phyloP scores from a whole-genome alignment of 1,284 basidiomycete genomes.

The Naganishia liquefaciens region DNA sequence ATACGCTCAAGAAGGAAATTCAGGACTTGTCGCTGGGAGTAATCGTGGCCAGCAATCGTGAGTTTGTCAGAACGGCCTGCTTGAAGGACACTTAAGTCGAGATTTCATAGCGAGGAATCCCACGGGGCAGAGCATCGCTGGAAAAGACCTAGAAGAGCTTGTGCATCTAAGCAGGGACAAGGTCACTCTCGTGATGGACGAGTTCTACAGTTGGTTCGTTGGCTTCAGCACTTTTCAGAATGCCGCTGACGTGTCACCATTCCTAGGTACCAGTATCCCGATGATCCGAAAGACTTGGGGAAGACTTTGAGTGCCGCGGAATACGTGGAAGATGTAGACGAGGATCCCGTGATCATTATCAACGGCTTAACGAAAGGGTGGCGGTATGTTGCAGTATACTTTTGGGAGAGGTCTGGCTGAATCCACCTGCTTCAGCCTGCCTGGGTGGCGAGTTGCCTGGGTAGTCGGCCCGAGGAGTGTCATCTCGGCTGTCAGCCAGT shows the following conservation, averaged over 20 bases:
- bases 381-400: conserved; percentile 36
- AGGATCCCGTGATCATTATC: conserved; percentile 79
- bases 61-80: conserved; percentile 20
- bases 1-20: conserved; percentile 67
- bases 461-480: conserved; percentile 90
- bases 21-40: conserved; percentile 77
- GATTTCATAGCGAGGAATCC: conserved; percentile 50
- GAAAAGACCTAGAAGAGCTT: conserved; percentile 76
- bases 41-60: conserved; percentile 76
- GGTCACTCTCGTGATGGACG: conserved; percentile 82
- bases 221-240: background rate
- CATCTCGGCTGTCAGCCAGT: conserved; percentile 80
- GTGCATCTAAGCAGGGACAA: conserved; percentile 68
- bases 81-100: background rate
- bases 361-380: conserved; percentile 88
- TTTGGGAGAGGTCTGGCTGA: conserved; percentile 10
- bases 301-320: conserved; percentile 77
- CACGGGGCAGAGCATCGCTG: conserved; percentile 75
- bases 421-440: conserved; percentile 60
- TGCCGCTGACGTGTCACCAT: background rate
- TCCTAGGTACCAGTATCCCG: conserved; percentile 75
- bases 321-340: conserved; percentile 81
- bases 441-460: conserved; percentile 94
- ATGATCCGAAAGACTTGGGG: conserved; percentile 70
- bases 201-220: conserved; percentile 59